Evolutionary conservation across 148 eudicot genomes (phyloP), one percentile per base, ranked within the genome.

Genomic region (Agrostemma githago): DNA sequence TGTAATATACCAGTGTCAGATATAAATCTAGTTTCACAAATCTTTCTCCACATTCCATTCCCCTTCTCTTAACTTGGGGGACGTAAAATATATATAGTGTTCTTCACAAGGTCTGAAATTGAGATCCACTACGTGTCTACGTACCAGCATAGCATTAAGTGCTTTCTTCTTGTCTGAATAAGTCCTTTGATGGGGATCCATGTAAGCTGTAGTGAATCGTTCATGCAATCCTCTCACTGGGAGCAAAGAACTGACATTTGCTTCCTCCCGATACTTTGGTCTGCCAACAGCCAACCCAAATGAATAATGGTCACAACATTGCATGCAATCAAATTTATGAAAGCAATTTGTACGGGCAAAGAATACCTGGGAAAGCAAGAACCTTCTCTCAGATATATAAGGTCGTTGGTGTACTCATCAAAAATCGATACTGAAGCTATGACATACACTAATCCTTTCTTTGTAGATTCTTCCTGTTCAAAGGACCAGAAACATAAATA

Each of bases 381-480:
- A 65, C 82, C 82, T 75, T 80, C 82, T 80, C 82, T 80, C 79
- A 80, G 71, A 75, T 75, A 80, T n/a, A 80, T 58, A 14, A 80
- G 69, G 15, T 80, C 82, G 19, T 80, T 80, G 10, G 76, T 71
- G 68, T 80, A 80, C 72, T 80, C 82, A 19, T 80, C 82, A 3
- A 71, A 80, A 57, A 75, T 43, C 53, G 82, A 75, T 9, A 80
- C 72, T 56, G 82, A 80, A 71, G 79, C 82, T 64, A 80, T 39
- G 72, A 40, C 75, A 44, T 75, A 80, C 8, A 80, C 76, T 72
- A 80, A 75, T 8, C 82, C 82, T 71, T 75, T 80, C 76, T 58
- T 75, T 3, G 71, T 17, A 71, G 82, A 80, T 72, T 80, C 82
- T 75, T 80, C 82, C 82, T 80, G n/a, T 62, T 39, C 62, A 41